Conservation (phyloP, 176 grass and related monocot species). For the Musa beccarii region DNA sequence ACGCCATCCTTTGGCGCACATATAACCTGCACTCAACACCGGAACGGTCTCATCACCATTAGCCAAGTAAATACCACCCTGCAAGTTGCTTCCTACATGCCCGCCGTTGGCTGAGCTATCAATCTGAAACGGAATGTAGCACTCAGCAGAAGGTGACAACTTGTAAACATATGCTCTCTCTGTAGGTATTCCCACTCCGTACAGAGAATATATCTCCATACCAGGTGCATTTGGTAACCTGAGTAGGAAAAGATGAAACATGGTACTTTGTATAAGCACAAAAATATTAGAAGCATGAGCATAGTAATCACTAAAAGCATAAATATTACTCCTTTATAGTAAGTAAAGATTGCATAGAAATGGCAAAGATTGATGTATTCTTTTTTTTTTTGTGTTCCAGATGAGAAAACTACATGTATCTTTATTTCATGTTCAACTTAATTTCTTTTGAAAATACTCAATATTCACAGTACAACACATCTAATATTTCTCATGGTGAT, state of each 20-base stretch:
- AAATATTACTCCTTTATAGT: too few relatives aligned
- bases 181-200: conserved; percentile 94
- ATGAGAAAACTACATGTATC: too few relatives aligned
- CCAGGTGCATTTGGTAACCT: conserved; percentile 87
- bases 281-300: neutral
- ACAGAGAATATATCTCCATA: conserved; percentile 98
- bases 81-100: conserved; percentile 60
- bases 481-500: too few relatives aligned
- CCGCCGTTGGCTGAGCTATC: conserved; percentile 72
- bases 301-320: too few relatives aligned
- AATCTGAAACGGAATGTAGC: conserved; percentile 92
- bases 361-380: too few relatives aligned
- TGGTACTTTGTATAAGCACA: neutral
- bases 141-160: conserved; percentile 54
- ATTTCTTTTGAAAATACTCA: too few relatives aligned
- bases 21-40: conserved; percentile 78
- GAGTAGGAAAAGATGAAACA: conserved; percentile 20
- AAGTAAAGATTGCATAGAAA: too few relatives aligned
- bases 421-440: too few relatives aligned
- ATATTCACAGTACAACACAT: too few relatives aligned
- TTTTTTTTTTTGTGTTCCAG: too few relatives aligned
- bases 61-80: conserved; percentile 69
- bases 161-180: conserved; percentile 99
- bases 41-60: conserved; percentile 96
- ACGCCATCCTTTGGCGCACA: conserved; percentile 94